A percentile compares a stretch with the other conserved stretches of the same genome.
These are phyloP conservation scores for Sphenostylis stenocarpa DNA, from an alignment of 306 rosid species.

Conservation along the genomic window DNA sequence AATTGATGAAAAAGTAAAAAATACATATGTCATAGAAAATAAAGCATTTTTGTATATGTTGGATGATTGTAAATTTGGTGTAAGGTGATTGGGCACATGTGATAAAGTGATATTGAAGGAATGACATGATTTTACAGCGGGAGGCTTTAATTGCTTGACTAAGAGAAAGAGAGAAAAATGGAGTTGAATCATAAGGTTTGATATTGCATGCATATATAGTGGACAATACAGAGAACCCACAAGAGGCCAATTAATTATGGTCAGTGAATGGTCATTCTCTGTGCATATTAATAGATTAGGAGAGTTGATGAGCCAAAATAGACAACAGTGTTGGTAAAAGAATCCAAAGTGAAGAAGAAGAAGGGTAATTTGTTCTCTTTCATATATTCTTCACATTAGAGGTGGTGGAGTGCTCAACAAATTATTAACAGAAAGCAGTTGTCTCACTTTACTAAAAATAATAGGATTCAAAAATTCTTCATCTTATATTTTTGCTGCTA, in stretches of 20 bases:
- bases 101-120: neutral
- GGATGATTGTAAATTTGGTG: neutral
- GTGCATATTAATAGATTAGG: neutral
- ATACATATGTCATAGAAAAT: too few relatives aligned
- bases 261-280: constrained; percentile 31
- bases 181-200: constrained; percentile 3
- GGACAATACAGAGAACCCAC: constrained; percentile 7
- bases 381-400: neutral
- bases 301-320: neutral
- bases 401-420: constrained; percentile 12
- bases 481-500: constrained; percentile 12
- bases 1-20: too few relatives aligned
- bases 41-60: too few relatives aligned
- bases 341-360: constrained; percentile 10
- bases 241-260: constrained; percentile 31
- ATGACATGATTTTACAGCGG: neutral
- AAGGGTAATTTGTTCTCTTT: neutral
- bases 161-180: neutral
- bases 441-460: constrained; percentile 38
- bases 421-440: constrained; percentile 31
- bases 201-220: constrained; percentile 30
- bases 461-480: neutral
- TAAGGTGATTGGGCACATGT: constrained; percentile 15
- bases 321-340: constrained; percentile 5
- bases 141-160: constrained; percentile 20